These are phyloP conservation scores for Aaosphaeria pasadenensis DNA, from an alignment of 2,329 filamentous ascomycete genomes.

Conservation along the genomic window DNA sequence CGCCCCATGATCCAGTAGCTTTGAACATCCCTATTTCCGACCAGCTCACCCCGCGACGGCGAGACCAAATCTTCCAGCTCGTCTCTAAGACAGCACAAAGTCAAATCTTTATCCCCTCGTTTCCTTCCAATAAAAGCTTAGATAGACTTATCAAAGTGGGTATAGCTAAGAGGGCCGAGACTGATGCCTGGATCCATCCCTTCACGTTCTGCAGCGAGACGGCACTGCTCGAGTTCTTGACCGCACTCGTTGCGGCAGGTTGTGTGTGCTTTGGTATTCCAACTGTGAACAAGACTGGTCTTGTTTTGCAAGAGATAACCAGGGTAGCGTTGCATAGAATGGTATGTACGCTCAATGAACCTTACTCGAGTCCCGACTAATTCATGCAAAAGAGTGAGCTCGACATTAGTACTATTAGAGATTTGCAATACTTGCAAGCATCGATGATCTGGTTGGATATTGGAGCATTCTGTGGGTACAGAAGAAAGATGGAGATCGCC, in stretches of 20 bases:
- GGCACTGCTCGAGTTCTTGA: constrained; percentile 21
- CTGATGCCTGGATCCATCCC: constrained; percentile 32
- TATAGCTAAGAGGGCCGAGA: constrained; percentile 29
- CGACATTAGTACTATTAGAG: constrained; percentile 36
- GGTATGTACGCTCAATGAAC: neutral
- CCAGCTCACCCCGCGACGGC: constrained; percentile 12
- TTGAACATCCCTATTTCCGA: constrained; percentile 21
- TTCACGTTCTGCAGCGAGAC: constrained; percentile 23
- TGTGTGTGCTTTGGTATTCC: constrained; percentile 32
- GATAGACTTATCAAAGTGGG: constrained; percentile 30
- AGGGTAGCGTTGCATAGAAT: constrained; percentile 23
- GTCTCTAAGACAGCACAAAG: constrained; percentile 25
- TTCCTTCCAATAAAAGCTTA: constrained; percentile 26
- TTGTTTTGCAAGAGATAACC: constrained; percentile 28
- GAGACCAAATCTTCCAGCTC: constrained; percentile 29
- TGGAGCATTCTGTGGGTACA: constrained; percentile 56
- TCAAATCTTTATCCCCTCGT: constrained; percentile 24
- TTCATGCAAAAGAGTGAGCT: too few species aligned
- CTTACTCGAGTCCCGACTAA: neutral
- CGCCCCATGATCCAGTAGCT: constrained; percentile 24
- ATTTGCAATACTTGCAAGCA: constrained; percentile 51
- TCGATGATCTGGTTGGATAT: constrained; percentile 51
- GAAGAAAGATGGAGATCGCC: constrained; percentile 55
- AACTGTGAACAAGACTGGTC: constrained; percentile 25
- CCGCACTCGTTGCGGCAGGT: constrained; percentile 26